Evolutionary conservation across 371 early-diverging fungal genomes (phyloP), one percentile per base, ranked within the genome.

Genomic region (Actinomucor elegans): DNA sequence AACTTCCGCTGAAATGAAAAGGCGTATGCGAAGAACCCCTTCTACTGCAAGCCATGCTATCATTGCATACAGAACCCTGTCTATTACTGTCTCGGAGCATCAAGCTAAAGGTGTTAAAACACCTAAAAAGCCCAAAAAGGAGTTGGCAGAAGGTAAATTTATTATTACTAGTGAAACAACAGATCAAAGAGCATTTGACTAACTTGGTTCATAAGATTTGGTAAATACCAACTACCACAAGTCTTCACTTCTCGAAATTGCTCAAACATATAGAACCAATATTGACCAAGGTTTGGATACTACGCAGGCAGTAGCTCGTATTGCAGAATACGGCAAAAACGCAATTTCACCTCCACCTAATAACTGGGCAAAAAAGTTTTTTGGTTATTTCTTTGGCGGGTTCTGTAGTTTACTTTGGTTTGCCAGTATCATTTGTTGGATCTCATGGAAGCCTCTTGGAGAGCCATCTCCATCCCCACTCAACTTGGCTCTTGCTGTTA

Each of bases 321-420:
- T 73, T 6, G 52, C 55, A n/a, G 62, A 69, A 31, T 68, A 81
- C 51, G 84, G 84, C 1, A 73, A 61, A 8, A 83, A 85, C 37
- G 38, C 54, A 0, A 66, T 83, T 29, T 67, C 71, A 11, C 68
- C 69, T 2, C 80, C 80, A 35, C 73, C 71, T 5, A 75, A 62
- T 41, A 76, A 80, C 46, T 71, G 71, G 55, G 12, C 53, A 8
- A 55, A 59, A 32, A 85, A 84, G 55, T 29, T 81, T 14, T 48
- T 66, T 40, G 36, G 43, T 3, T 75, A 72, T 20, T 64, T 68
- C 35, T 69, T 75, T 57, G 76, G 76, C 43, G 76, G 76, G 7
- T 75, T 75, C 34, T 70, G 70, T 44, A 47, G 58, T 43, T 37
- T 71, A 20, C 38, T 75, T 15, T 75, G 76, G 76, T 41, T 75